A percentile compares a stretch with the other conserved stretches of the same genome.
phyloP scores from a whole-genome alignment of 2,329 filamentous ascomycete genomes.

The Fusarium scirpi region DNA sequence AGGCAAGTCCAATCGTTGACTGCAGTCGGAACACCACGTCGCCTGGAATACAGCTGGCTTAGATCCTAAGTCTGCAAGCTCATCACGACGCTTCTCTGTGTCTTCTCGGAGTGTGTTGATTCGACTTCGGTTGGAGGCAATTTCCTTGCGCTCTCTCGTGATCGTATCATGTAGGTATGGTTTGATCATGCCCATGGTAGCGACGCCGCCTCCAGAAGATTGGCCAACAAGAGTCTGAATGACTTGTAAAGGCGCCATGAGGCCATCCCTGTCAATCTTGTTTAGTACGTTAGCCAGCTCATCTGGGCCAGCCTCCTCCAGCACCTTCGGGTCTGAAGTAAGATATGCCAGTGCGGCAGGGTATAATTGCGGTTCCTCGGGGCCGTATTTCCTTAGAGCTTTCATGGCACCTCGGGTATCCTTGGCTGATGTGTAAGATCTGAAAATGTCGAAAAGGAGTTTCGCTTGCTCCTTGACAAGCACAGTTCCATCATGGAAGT shows the following conservation, averaged over 20 bases:
- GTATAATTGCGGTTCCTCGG: constrained; percentile 91
- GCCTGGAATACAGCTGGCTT: constrained; percentile 93
- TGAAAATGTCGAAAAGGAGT: constrained; percentile 93
- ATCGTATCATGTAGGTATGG: constrained; percentile 91
- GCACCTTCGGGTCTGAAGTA: constrained; percentile 82
- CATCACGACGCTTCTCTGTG: constrained; percentile 81
- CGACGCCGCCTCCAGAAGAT: constrained; percentile 68
- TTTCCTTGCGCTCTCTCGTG: constrained; percentile 87
- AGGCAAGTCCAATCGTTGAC: constrained; percentile 82
- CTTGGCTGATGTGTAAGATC: constrained; percentile 91
- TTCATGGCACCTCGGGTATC: constrained; percentile 92
- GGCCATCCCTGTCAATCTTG: constrained; percentile 88
- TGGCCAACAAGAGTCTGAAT: constrained; percentile 88
- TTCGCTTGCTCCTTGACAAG: constrained; percentile 95
- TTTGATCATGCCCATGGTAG: constrained; percentile 98
- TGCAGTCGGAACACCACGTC: constrained; percentile 87
- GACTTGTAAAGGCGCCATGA: constrained; percentile 96
- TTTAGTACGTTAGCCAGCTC: constrained; percentile 84
- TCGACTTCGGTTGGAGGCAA: constrained; percentile 80
- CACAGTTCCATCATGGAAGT: constrained; percentile 90
- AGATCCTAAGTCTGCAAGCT: constrained; percentile 79
- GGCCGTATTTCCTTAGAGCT: constrained; percentile 90
- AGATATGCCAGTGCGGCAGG: constrained; percentile 93
- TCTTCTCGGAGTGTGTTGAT: constrained; percentile 87
- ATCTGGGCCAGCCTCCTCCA: constrained; percentile 85